phyloP scores from a whole-genome alignment of 345 rosid genomes.

The Salix udensis region DNA sequence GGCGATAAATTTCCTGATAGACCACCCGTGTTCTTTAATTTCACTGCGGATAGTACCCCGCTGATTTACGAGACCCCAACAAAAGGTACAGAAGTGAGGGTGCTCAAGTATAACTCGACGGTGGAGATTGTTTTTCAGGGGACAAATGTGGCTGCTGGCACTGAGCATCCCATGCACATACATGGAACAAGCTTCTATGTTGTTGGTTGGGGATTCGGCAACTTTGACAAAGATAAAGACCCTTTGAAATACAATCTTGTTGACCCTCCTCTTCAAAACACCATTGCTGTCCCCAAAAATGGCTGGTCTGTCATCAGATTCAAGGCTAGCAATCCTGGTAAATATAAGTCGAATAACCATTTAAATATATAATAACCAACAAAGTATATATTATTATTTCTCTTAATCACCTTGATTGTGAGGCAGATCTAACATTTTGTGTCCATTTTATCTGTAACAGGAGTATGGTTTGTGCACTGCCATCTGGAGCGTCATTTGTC shows the following conservation, averaged over 20 bases:
- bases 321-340: constrained; percentile 12
- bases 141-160: constrained; percentile 27
- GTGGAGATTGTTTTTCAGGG: constrained; percentile 39
- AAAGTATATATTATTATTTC: not conserved
- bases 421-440: not conserved
- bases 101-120: constrained; percentile 20
- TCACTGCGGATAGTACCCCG: constrained; percentile 30
- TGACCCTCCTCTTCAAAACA: constrained; percentile 21
- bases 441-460: constrained; percentile 15
- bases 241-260: constrained; percentile 26
- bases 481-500: constrained; percentile 55
- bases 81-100: constrained; percentile 33
- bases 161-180: constrained; percentile 39
- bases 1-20: constrained; percentile 41
- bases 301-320: constrained; percentile 15
- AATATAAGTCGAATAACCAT: no score
- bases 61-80: constrained; percentile 38
- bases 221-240: constrained; percentile 24
- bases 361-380: not conserved
- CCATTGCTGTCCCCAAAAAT: constrained; percentile 6
- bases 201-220: constrained; percentile 19
- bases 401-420: not conserved
- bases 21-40: constrained; percentile 43
- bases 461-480: constrained; percentile 75
- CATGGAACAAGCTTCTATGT: constrained; percentile 34